Evolutionary conservation across 441 rosid species (phyloP), one percentile per base, ranked within the genome.

Genomic region (Mallotus repandus): DNA sequence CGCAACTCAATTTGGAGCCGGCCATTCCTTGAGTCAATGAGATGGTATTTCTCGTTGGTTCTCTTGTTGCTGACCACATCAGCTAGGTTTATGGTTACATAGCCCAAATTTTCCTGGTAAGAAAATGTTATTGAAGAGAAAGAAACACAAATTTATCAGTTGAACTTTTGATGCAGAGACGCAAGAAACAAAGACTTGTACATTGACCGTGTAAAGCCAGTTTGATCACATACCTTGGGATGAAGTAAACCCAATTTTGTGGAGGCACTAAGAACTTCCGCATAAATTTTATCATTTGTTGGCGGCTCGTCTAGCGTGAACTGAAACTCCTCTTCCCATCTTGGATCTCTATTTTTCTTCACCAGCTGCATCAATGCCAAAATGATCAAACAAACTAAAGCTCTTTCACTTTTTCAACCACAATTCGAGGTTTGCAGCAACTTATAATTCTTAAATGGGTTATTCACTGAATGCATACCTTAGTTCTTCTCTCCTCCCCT

Each of bases 271-370:
- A 83, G 21, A 74, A 95, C 94, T 84, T 95, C 99, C 70, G 88
- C 87, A 53, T 89, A 96, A 57, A 95, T 63, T 76, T 83, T 93
- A 38, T 95, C 96, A 38, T 83, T 81, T 13, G 79, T 66, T 2
- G 99, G 99, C 54, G 97, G 89, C 74, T 95, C 97, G 29, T 90
- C 96, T 62, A 93, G 80, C 78, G 75, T 70, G 79, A 91, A 91
- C 45, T 83, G 56, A 76, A 93, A 95, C 73, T 93, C 98, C 80
- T 93, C 93, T 16, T 79, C 92, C 99, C 99, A 95, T 81, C 95
- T 89, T 43, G 98, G 99, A 76, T 90, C 96, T 81, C 99, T 84
- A 78, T 86, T 93, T 84, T 95, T 95, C 90, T 93, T 95, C 71
- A 95, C 81, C 10, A 71, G 78, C 96, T 91, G 87, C 56, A 76